Base-by-base conservation (phyloP, 306 rosid genomes). In the Cucumis hystrix region DNA sequence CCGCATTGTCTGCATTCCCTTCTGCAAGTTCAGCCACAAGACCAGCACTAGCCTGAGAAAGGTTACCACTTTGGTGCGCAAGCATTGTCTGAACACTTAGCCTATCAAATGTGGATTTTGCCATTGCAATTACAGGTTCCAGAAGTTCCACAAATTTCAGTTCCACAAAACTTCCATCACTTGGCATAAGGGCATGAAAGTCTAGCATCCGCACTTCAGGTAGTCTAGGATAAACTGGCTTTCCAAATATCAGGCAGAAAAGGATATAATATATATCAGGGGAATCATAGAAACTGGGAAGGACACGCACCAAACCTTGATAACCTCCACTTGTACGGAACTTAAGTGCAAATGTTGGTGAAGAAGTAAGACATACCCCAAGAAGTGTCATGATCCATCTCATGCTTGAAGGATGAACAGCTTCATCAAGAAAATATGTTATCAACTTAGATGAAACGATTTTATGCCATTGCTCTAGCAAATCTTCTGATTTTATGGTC, bases 301-400 rank as follows among this genome's bases (percentile, higher is more conserved):
- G 97, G 82, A 91, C 99, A 79, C 90, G 89, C 59, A 88, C 87
- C 87, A 96, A 83, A 61, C 98, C 97, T 83, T 89, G 99, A 87
- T 91, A 96, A 79, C 99, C 97, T 78, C 99, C 99, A 83, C 98
- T 92, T 0, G 97, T 86, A 64, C 99, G 99, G 81, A 96, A 96
- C 83, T 96, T 96, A 75, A 91, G 86, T 7, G 91, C 86, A 87
- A 96, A 96, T 25, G 99, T 96, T 8, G 98, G 97, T 70, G 99
- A 96, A 52, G 98, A 92, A 77, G 93, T 87, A 75, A 96, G 87
- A 88, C 98, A 96, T 68, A 96, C 96, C 60, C 99, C 99, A 85
- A 96, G 99, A 67, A 96, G 91, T 79, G 99, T 96, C 94, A 96
- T 96, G 86, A 96, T 83, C 99, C 99, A 96, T 88, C 99, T 91